Evolutionary conservation across 371 early-diverging fungal genomes (phyloP).

Genomic region (Mortierella sp.): DNA sequence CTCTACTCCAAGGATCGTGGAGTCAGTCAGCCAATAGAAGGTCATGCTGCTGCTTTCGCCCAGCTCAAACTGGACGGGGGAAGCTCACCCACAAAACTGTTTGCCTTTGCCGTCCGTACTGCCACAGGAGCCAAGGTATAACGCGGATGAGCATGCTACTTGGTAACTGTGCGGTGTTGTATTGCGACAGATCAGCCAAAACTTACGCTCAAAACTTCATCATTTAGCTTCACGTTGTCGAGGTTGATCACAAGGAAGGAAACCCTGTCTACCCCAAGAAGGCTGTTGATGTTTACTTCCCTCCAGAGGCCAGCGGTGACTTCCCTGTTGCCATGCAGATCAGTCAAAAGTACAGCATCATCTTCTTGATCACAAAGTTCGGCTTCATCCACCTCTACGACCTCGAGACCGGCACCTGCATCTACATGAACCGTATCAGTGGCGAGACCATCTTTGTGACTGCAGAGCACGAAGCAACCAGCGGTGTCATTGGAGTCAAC

Average conservation of each 20-base stretch:
- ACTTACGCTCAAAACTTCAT: neutral
- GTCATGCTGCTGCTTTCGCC: conserved; percentile 97
- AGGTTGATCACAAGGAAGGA: conserved; percentile 95
- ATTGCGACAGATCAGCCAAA: neutral
- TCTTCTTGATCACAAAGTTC: conserved; percentile 96
- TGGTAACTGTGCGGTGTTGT: neutral
- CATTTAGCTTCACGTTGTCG: conserved; percentile 92
- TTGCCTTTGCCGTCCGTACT: conserved; percentile 93
- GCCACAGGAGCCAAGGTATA: conserved; percentile 84
- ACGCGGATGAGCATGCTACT: neutral
- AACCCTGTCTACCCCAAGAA: conserved; percentile 93
- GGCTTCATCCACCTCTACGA: conserved; percentile 98
- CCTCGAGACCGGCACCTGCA: conserved; percentile 92
- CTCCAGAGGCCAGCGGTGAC: conserved; percentile 93
- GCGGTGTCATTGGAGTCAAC: conserved; percentile 96
- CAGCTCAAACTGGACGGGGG: conserved; percentile 88
- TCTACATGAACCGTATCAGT: conserved; percentile 97
- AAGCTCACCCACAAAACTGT: conserved; percentile 85
- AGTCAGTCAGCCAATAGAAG: conserved; percentile 97
- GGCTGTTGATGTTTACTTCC: conserved; percentile 95
- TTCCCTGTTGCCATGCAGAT: conserved; percentile 99
- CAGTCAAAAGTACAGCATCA: conserved; percentile 90
- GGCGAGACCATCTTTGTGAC: conserved; percentile 98
- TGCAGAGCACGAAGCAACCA: conserved; percentile 87
- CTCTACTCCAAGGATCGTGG: conserved; percentile 93